phyloP scores from a whole-genome alignment of 345 rosid species.

The Eucalyptus marginata region DNA sequence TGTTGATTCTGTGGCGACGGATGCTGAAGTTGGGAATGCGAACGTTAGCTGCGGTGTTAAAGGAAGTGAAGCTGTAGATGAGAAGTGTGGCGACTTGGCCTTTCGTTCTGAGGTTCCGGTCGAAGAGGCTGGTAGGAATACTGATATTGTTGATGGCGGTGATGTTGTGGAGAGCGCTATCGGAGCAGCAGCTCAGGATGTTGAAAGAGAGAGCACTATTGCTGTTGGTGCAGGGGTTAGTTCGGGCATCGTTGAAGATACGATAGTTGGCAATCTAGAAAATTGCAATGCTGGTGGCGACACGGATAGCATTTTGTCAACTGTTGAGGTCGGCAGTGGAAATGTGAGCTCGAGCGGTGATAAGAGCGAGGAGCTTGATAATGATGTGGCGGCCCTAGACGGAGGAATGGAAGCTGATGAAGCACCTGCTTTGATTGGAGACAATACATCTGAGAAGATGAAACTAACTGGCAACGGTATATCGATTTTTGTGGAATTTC shows the following conservation, averaged over 20 bases:
- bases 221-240: not conserved
- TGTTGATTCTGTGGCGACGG: not conserved
- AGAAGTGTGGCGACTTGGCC: not conserved
- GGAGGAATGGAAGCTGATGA: slow-evolving; percentile 15
- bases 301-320: not conserved
- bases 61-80: not conserved
- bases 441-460: slow-evolving; percentile 21
- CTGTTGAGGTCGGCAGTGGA: not conserved
- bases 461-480: slow-evolving; percentile 41
- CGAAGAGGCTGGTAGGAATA: not conserved
- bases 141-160: not conserved
- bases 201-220: not conserved
- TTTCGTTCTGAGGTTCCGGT: not conserved
- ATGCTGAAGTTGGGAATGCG: not conserved
- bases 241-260: not conserved
- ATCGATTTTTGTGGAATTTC: slow-evolving; percentile 65
- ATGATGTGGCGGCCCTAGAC: not conserved
- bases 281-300: not conserved
- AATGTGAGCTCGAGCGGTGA: not conserved
- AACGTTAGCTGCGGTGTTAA: not conserved
- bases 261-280: not conserved
- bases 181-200: not conserved
- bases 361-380: not conserved
- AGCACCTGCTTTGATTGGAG: not conserved
- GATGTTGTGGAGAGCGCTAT: not conserved